Evolutionary conservation across 2,329 filamentous ascomycete species (phyloP).

Genomic region (Akanthomyces uredinophilus): DNA sequence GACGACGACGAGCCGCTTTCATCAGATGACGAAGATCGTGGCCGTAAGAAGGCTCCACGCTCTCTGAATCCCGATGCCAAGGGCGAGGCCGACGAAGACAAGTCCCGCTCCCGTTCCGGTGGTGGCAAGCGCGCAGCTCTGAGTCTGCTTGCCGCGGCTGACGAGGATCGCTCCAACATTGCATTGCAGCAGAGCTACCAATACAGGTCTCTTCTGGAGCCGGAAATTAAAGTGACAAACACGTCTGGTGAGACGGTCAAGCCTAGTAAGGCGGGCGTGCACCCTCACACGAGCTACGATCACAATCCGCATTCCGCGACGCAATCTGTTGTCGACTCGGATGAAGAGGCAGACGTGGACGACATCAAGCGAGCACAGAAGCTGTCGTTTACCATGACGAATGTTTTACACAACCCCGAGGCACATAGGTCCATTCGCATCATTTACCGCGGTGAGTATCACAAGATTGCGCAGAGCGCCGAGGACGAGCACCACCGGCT

Average conservation of each 20-base stretch:
- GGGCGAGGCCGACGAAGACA: conserved; percentile 28
- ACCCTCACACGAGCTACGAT: conserved; percentile 83
- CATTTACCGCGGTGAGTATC: conserved; percentile 83
- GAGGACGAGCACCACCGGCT: conserved; percentile 73
- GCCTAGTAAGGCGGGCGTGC: conserved; percentile 54
- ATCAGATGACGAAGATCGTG: conserved; percentile 65
- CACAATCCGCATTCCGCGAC: conserved; percentile 51
- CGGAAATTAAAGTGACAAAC: conserved; percentile 59
- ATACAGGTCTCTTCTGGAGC: conserved; percentile 63
- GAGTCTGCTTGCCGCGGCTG: conserved; percentile 67
- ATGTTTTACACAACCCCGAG: conserved; percentile 69
- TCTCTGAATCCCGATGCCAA: conserved; percentile 38
- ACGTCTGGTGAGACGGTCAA: conserved; percentile 58
- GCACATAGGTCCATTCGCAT: conserved; percentile 81
- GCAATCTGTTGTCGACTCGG: conserved; percentile 66
- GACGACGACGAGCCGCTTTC: conserved; percentile 61
- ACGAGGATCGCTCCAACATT: conserved; percentile 66
- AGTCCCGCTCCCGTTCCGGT: conserved; percentile 26
- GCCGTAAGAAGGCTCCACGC: conserved; percentile 51
- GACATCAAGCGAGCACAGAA: conserved; percentile 87
- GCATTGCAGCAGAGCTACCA: conserved; percentile 46
- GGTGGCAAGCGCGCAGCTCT: conserved; percentile 41
- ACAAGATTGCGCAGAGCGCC: conserved; percentile 67
- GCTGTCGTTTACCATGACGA: conserved; percentile 73
- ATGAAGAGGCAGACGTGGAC: conserved; percentile 76